Conservation (phyloP, 2,329 filamentous ascomycete species). For the Calonectria crousiana region DNA sequence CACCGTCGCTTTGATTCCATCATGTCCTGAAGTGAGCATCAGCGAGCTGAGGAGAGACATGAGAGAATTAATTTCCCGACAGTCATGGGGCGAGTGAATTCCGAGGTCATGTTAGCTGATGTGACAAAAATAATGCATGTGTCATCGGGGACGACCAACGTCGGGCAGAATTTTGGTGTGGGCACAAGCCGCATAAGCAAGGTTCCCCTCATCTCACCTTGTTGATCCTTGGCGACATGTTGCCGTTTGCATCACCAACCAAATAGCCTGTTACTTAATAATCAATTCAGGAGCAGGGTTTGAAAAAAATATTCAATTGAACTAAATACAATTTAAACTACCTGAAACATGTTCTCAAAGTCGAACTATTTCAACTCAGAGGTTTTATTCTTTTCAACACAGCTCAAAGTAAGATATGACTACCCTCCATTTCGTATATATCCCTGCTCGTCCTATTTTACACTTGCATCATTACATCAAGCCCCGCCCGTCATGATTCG, state of each 20-base stretch:
- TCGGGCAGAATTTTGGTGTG: background rate
- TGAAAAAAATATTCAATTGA: background rate
- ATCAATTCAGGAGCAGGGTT: background rate
- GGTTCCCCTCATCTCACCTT: background rate
- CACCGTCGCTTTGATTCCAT: background rate
- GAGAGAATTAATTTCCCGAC: background rate
- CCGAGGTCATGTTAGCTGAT: background rate
- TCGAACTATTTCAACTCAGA: background rate
- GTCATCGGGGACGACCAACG: background rate
- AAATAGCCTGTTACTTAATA: background rate
- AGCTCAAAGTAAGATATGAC: background rate
- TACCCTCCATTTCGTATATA: background rate
- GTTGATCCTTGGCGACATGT: background rate
- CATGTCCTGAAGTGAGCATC: background rate
- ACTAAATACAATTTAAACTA: background rate
- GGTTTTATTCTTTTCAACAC: background rate
- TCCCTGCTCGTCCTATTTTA: background rate
- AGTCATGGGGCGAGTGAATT: background rate
- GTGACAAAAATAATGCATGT: background rate
- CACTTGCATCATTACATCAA: background rate
- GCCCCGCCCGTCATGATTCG: background rate
- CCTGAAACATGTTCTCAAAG: background rate
- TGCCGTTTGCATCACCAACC: background rate
- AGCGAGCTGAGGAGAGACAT: background rate
- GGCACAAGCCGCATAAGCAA: background rate